These are phyloP conservation scores for Colletotrichum sp. DNA, from an alignment of 2,329 filamentous ascomycete genomes.

Conservation along the genomic window DNA sequence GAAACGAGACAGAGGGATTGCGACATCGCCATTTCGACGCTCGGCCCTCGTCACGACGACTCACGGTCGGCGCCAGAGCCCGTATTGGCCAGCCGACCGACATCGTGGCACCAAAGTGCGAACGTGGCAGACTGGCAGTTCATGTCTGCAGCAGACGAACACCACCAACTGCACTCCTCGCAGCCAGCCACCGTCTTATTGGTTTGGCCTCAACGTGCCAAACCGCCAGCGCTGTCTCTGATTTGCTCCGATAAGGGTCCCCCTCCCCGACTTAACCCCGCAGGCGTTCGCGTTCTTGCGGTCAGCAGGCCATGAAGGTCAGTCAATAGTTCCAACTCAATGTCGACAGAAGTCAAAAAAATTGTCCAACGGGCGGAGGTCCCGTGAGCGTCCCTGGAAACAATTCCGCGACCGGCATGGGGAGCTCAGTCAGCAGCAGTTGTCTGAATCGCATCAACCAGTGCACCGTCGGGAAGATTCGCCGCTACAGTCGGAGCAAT, in stretches of 20 bases:
- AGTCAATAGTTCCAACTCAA: not conserved
- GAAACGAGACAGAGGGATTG: not conserved
- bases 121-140: not conserved
- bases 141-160: not conserved
- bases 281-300: not conserved
- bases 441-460: not conserved
- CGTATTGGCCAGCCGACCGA: not conserved
- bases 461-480: not conserved
- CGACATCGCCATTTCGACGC: not conserved
- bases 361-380: not conserved
- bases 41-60: not conserved
- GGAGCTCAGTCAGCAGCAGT: not conserved
- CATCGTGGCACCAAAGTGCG: not conserved
- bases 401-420: not conserved
- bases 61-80: not conserved
- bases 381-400: not conserved
- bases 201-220: not conserved
- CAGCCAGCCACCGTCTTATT: conserved; percentile 2
- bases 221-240: not conserved
- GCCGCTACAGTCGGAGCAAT: not conserved
- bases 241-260: not conserved
- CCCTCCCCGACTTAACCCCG: not conserved
- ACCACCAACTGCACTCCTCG: not conserved
- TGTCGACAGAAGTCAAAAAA: not conserved
- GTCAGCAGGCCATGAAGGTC: not conserved